Evolutionary conservation across 768 basidiomycete genomes (phyloP), one percentile per base, ranked within the genome.

Genomic region (Podaxis rugospora): DNA sequence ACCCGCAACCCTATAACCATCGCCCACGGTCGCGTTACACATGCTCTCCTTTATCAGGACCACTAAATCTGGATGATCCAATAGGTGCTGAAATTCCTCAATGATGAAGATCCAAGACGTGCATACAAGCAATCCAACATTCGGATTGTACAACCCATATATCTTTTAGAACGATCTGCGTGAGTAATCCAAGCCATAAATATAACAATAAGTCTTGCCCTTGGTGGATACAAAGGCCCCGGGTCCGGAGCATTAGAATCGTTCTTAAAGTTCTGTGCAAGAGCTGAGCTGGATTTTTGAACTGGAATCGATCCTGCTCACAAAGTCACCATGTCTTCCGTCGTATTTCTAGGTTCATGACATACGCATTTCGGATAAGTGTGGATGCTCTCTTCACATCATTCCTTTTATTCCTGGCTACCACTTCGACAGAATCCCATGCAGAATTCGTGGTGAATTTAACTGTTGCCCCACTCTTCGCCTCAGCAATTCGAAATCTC

Each of bases 11-110:
- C 72, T 67, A 61, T 72, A 72, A 2, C 71, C 71, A 50, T 73
- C 72, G 3, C 72, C 72, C 16, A 73, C 62, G 4, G 70, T 73
- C 13, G 72, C 69, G 57, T 73, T 72, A 55, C 71, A 73, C 72
- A 73, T 71, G 54, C 72, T 73, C 44, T 65, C 25, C 53, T 71
- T 67, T 55, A 73, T 67, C 21, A 71, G 57, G 3, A 37, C 46
- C 0, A 71, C 63, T 25, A 73, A 37, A n/a, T 56, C 50, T 10
- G 69, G 67, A 35, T 70, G 67, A 35, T 70, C 65, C 25, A 73
- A 58, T 5, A 73, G 61, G 51, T 70, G 64, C 32, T 63, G 64
- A 59, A 73, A 73, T 52, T 71, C 70, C 60, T 71, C 72, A 62
- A 73, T 66, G 42, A 68, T 55, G 39, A 73, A 71, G 44, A 73